Evolutionary conservation across 805 yeast genomes (phyloP), one percentile per base, ranked within the genome.

Genomic region (Kockiozyma suomiensis): DNA sequence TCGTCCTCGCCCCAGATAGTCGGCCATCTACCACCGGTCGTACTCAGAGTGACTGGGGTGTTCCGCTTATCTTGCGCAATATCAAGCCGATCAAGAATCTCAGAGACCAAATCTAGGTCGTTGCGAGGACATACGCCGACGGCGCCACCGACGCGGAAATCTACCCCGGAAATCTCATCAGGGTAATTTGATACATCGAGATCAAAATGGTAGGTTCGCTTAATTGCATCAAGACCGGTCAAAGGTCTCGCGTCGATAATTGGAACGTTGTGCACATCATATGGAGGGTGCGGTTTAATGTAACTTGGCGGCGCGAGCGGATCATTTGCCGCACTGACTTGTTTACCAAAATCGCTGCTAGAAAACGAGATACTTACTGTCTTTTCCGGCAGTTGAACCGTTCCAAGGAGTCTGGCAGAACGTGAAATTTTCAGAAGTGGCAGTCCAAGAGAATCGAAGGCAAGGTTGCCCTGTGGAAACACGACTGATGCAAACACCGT

Each of bases 131-230:
- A 68, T 6, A 68, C 51, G 13, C 71, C 71, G 25, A 68, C 62
- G 8, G 71, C 69, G 19, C 71, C 71, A 38, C 71, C 71, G 10
- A 68, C 70, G 46, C 63, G 69, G 49, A 69, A 68, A 47, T 66
- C 69, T 23, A 68, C 64, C 26, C 66, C 70, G 3, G 62, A 58
- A 23, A 67, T 58, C 38, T 69, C 70, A 10, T 65, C 62, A 1
- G 70, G 70, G 43, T 68, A 68, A 38, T 57, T 41, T 4, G 67
- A 54, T 15, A 68, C 71, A 48, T 68, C 71, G 23, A 68, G 21
- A 32, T 67, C 71, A 43, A 68, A 66, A 43, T 68, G 70, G 32
- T 65, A 68, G 7, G 68, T 67, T 7, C 70, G 64, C 58, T 68
- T 68, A 40, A 50, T 37, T 4, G 71, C 71, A 23, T 58, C 67